phyloP scores from a whole-genome alignment of 305 asterid species.

The Fraxinus greggii region DNA sequence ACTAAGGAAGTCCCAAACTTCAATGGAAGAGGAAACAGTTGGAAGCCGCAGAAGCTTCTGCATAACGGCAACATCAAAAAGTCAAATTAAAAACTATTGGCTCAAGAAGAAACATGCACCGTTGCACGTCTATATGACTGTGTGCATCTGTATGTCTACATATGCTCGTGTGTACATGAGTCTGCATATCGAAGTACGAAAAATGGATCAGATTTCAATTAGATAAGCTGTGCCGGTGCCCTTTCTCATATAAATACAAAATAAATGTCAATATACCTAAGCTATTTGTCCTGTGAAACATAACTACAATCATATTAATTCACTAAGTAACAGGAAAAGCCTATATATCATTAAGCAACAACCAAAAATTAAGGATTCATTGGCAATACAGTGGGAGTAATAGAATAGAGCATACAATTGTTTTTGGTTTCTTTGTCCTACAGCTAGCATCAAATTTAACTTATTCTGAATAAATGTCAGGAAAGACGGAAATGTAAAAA shows the following conservation, averaged over 20 bases:
- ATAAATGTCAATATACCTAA: background rate
- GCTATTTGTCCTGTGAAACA: background rate
- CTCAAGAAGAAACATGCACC: background rate
- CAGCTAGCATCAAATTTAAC: constrained; percentile 2
- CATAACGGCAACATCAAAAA: constrained; percentile 24
- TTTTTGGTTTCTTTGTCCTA: background rate
- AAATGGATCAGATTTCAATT: background rate
- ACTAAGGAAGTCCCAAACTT: constrained; percentile 99
- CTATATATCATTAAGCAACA: background rate
- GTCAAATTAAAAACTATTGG: background rate
- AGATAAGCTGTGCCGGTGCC: background rate
- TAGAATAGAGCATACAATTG: background rate
- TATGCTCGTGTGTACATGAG: background rate
- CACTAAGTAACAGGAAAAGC: background rate
- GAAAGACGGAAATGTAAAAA: background rate
- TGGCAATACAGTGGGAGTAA: background rate
- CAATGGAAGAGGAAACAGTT: constrained; percentile 80
- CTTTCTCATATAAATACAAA: background rate
- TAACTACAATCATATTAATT: background rate
- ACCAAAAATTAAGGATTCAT: background rate
- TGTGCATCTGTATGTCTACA: background rate
- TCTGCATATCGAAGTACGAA: background rate
- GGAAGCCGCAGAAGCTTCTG: constrained; percentile 95
- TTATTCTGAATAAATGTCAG: background rate
- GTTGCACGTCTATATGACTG: background rate